Base-by-base conservation (phyloP, 208 protist genomes). In the Sergeia podlipaevii region DNA sequence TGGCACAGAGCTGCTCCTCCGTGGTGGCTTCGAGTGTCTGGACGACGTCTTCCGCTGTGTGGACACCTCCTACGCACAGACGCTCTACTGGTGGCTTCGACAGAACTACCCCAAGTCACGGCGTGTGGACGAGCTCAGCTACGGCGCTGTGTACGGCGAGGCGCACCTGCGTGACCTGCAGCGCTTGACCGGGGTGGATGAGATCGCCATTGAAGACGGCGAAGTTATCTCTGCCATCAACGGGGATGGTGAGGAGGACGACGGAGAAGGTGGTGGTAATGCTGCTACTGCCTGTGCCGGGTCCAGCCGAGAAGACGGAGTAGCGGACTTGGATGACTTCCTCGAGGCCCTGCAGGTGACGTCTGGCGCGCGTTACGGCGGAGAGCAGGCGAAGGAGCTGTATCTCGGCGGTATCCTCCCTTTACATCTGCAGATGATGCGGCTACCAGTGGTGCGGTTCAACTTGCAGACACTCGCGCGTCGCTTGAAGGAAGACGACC, bases 11-110 rank as follows among this genome's bases (percentile, higher is more conserved):
- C 60, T 85, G 15, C 41, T 79, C 15, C 29, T 29, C 0, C 76
- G 67, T 11, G 75, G 77, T 26, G 77, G 81, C 10, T 89, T 89
- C 57, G 23, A 39, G 21, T 69, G 44, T 6, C 37, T 65, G 10
- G 26, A 60, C 18, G 74, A 82, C 50, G 81, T 74, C 23, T 69
- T 77, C 39, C 53, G 61, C 45, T 89, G 77, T 51, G 65, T 85
- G 8, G 77, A 89, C 18, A 85, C 77, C 10, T 50, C 29, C 4
- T 20, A 67, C 21, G 69, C 49, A 2, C 33, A 66, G 6, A 49
- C 68, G 1, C 53, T 89, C n/a, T 85, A 60, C 33, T 78, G 64
- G 51, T 64, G 27, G 2, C 34, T 79, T 18, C 72, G 73, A 3
- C 50, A 66, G 17, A 53, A 45, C 38, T 54, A 49, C 20, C 39